A percentile compares a stretch with the other conserved stretches of the same genome.
phyloP scores from a whole-genome alignment of 208 protist species.

The Trypanosoma cruzi region DNA sequence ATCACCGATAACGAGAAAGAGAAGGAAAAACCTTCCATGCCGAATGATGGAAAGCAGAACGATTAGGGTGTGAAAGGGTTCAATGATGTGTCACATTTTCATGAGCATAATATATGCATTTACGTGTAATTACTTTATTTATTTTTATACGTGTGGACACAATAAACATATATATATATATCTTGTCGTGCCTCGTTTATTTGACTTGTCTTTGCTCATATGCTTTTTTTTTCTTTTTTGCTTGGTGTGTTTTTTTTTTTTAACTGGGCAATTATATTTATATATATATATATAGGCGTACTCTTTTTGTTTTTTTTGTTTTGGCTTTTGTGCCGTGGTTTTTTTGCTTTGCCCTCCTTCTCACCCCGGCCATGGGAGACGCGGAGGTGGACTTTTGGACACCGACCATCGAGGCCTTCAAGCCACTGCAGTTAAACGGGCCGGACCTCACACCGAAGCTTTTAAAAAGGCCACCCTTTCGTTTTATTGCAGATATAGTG shows the following conservation, averaged over 20 bases:
- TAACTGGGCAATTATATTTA: too few species aligned
- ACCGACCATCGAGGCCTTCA: constrained; percentile 71
- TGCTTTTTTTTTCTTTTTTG: too few species aligned
- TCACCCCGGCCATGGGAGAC: constrained; percentile 9
- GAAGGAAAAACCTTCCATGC: neutral
- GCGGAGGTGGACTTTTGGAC: constrained; percentile 71
- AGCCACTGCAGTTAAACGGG: constrained; percentile 60
- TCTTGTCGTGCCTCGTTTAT: too few species aligned
- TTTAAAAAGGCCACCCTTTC: constrained; percentile 88
- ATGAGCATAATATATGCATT: neutral
- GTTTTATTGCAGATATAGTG: constrained; percentile 92
- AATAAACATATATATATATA: too few species aligned
- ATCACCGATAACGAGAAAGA: constrained; percentile 24
- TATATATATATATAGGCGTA: too few species aligned
- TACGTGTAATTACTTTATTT: too few species aligned
- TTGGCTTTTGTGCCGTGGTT: too few species aligned
- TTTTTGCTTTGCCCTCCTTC: neutral
- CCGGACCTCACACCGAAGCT: constrained; percentile 86
- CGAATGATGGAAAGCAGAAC: neutral
- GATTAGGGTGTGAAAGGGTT: neutral
- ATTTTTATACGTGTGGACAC: too few species aligned
- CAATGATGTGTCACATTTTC: neutral
- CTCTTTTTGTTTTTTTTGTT: neutral
- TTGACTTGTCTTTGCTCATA: too few species aligned
- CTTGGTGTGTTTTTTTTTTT: too few species aligned